Conservation (phyloP, 2,329 filamentous ascomycete genomes). For the Magnaporthales sp. region DNA sequence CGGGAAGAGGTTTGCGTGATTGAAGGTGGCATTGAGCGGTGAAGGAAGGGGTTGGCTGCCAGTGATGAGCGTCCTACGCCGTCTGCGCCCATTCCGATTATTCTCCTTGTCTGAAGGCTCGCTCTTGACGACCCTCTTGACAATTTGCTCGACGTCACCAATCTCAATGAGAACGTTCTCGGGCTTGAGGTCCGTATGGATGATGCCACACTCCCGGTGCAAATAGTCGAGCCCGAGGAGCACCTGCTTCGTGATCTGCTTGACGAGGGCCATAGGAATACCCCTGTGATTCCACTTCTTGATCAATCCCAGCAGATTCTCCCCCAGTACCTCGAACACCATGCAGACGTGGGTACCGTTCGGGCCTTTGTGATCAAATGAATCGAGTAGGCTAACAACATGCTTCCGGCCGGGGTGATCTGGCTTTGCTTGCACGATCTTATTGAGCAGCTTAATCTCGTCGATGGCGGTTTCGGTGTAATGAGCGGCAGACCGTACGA, state of each 20-base stretch:
- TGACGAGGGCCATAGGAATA: constrained; percentile 92
- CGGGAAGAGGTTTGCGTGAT: constrained; percentile 62
- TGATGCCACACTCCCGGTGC: constrained; percentile 96
- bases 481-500: constrained; percentile 93
- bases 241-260: constrained; percentile 98
- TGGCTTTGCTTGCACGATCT: constrained; percentile 91
- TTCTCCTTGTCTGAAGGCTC: constrained; percentile 70
- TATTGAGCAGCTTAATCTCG: constrained; percentile 96
- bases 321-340: constrained; percentile 96
- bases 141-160: constrained; percentile 96
- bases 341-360: constrained; percentile 97
- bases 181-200: constrained; percentile 94
- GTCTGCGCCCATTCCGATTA: constrained; percentile 81
- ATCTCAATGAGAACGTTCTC: constrained; percentile 99
- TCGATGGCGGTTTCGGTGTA: constrained; percentile 98
- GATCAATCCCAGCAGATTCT: constrained; percentile 90
- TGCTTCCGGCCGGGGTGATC: constrained; percentile 90
- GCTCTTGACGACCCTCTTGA: constrained; percentile 89
- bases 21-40: constrained; percentile 87
- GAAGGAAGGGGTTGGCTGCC: constrained; percentile 94
- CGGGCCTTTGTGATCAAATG: constrained; percentile 94
- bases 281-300: constrained; percentile 98
- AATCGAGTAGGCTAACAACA: constrained; percentile 91
- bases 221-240: constrained; percentile 91
- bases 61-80: constrained; percentile 88